Base-by-base conservation (phyloP, 2,329 filamentous ascomycete genomes). In the Penicillium sp. region DNA sequence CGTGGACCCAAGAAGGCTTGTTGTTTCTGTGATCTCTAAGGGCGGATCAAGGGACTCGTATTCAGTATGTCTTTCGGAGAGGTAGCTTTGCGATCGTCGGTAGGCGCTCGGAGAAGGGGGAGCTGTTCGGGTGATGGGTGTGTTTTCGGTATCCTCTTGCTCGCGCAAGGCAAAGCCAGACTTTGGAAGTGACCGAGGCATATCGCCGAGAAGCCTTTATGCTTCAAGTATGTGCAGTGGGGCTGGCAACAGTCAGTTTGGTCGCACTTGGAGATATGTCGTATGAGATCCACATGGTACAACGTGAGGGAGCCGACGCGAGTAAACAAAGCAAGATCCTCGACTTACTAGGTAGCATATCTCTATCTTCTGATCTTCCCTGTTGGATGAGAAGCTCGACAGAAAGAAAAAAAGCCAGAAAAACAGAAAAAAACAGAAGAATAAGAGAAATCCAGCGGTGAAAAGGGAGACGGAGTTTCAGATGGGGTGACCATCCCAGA, bases 71-170 rank as follows among this genome's bases (percentile, higher is more conserved):
- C 65, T 62, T 55, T 70, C 71, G 29, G 62, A 65, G 18, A 67
- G 64, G 48, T 66, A 62, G 52, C 64, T 67, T 44, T 68, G 64
- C 13, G 53, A 56, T 48, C 69, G 66, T 53, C 70, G 61, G 60
- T 70, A 66, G 26, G 63, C 65, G 7, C 63, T 64, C 3, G 72
- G 72, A n/a, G 72, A 74, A 1, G 72, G 70, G 19, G 70, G 70
- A 38, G 70, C 71, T 16, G 71, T 72, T 53, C 63, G 64, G 32
- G 66, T 51, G 34, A 55, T 47, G 7, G 45, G 57, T n/a, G 53
- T 11, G 19, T 43, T 36, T 19, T 55, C 50, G 9, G 50, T 55
- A 10, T 62, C 60, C 18, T 41, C 57, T 26, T 62, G 57, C 26
- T 51, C 54, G 19, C 57, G 58, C 16, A 61, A 56, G 41, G 59